Conservation (phyloP, 2,329 filamentous ascomycete species). For the Epichloe amarillans region DNA sequence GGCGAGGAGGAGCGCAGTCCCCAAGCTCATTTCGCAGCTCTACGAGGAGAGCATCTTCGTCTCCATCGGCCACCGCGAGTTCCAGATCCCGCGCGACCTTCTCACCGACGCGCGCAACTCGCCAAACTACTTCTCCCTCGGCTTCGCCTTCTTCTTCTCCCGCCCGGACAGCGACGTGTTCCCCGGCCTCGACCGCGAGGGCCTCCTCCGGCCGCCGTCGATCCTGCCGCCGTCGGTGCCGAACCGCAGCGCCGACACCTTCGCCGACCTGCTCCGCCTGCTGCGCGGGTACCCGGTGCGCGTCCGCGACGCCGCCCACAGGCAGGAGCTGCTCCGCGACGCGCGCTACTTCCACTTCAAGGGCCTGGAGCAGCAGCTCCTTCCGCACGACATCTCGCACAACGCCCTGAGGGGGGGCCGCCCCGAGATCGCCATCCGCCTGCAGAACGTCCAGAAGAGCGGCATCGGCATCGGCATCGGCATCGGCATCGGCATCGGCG, state of each 20-base stretch:
- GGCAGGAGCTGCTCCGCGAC: conserved; percentile 65
- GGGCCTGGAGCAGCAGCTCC: conserved; percentile 75
- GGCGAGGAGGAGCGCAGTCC: too few species aligned
- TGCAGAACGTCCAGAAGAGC: conserved; percentile 82
- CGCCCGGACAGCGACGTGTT: conserved; percentile 62
- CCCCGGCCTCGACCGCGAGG: conserved; percentile 66
- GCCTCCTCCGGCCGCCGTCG: conserved; percentile 72
- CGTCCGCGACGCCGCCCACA: conserved; percentile 64
- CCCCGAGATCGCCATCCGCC: conserved; percentile 63
- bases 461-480: conserved; percentile 53
- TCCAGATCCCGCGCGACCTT: conserved; percentile 79
- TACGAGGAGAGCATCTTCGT: conserved; percentile 89
- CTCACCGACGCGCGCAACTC: conserved; percentile 76
- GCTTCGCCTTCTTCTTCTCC: conserved; percentile 79
- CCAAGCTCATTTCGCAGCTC: conserved; percentile 77
- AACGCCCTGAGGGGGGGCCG: conserved; percentile 51
- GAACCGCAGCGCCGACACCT: conserved; percentile 69
- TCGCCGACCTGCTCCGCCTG: conserved; percentile 68
- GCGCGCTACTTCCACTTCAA: conserved; percentile 90
- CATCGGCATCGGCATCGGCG: conserved; percentile 41
- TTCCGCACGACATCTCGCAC: conserved; percentile 62
- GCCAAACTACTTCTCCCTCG: conserved; percentile 92
- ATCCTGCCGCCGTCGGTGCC: conserved; percentile 74
- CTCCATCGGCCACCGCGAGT: conserved; percentile 73
- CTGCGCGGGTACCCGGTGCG: conserved; percentile 72